Evolutionary conservation across 805 yeast species (phyloP), one percentile per base, ranked within the genome.

Genomic region (Yarrowia sp.): DNA sequence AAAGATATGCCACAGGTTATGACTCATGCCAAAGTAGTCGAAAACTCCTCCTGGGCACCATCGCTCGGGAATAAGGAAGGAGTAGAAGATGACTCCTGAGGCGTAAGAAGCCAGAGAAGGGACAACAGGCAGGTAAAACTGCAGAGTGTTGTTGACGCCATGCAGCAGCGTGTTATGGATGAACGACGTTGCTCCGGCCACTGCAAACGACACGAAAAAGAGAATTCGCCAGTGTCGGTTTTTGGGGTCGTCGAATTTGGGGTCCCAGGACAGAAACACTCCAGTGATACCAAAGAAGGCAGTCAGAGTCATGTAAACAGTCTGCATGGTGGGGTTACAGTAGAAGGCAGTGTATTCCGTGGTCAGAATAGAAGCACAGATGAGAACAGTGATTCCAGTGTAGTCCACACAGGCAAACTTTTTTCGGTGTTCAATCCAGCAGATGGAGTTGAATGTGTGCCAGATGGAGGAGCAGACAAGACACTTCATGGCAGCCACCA

Each of bases 321-420:
- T 70, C 67, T 83, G 83, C 8, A 79, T 68, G 15, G 73, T 50
- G 4, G 87, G 86, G 70, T 83, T 83, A 69, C 87, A 80, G 72
- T 84, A 86, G 62, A 93, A 81, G 1, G 92, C 82, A 17, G 90
- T 84, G 74, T 90, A 92, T 75, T 93, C 97, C 0, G 93, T 87
- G 4, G 96, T 85, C 50, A 95, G 78, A 51, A 95, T 88, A 2
- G 97, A 89, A 14, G 96, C 93, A 0, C 97, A 88, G 70, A 93
- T 92, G 68, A 95, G 78, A 13, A 92, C 82, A 0, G 98, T 91
- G 69, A 93, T 93, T 1, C 99, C 99, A 7, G 96, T 88, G 75
- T 93, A 93, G 77, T 93, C 99, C 47, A 92, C 85, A 75, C 99
- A 95, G 0, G 97, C 97, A 76, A 89, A 90, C 63, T 85, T 83